Evolutionary conservation across 768 basidiomycete genomes (phyloP), one percentile per base, ranked within the genome.

Genomic region (Pleurotus giganteus): DNA sequence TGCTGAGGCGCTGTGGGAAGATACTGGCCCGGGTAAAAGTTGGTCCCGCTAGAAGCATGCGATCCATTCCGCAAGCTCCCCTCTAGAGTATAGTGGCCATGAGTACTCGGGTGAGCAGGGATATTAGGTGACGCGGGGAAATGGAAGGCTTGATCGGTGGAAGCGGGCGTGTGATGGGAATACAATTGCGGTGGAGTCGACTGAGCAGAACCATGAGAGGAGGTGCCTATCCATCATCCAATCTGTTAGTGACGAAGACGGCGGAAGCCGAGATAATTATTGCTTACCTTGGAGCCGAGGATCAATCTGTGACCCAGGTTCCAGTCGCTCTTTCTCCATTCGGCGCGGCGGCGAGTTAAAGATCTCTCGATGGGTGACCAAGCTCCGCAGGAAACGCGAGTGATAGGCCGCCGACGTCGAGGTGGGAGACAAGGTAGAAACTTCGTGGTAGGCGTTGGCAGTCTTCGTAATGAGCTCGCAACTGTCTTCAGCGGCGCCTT

Each of bases 381-480:
- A 75, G 54, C 78, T 82, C 63, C 83, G 82, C 34, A 94, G 71
- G 71, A 94, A 94, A 47, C 90, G 86, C 36, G 88, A 83, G 62
- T 93, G 91, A 58, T 85, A 85, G 29, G 83, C 83, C n/a, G 86
- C 85, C 15, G 84, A 81, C 37, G 81, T 82, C 26, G 84, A 82
- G 24, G 82, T 79, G 4, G 81, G 76, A 15, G 83, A 82, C 42
- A 82, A 69, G 31, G 77, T 70, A 8, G 88, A 85, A 13, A 88
- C 87, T 54, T 86, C 85, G 49, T 86, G 79, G 65, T 91, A 93
- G 0, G 89, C 88, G 60, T 89, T 85, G 8, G 89, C 89, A 4
- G 89, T 85, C 62, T 82, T 78, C 42, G 77, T 73, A 58, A 93
- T 91, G 11, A 82, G 71, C 7, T 69, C 62, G 63, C 91, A 80